phyloP scores from a whole-genome alignment of 306 rosid species.

The Potentilla sterilis region DNA sequence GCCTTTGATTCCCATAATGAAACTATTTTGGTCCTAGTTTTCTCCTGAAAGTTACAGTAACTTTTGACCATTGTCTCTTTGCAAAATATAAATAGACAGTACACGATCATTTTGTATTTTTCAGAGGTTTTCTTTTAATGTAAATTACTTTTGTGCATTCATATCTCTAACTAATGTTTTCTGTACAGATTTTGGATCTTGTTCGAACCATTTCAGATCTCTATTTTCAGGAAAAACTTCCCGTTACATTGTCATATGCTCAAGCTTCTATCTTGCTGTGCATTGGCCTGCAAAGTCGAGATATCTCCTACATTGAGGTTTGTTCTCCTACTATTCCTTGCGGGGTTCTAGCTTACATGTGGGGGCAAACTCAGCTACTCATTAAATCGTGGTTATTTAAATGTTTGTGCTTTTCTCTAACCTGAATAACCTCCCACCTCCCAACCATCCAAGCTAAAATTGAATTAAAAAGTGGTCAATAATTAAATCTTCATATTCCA shows the following conservation, averaged over 20 bases:
- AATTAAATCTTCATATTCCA: neutral
- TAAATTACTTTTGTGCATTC: neutral
- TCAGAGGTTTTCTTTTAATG: neutral
- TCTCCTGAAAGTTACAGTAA: neutral
- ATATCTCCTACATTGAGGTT: constrained; percentile 73
- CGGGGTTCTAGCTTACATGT: neutral
- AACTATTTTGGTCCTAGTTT: neutral
- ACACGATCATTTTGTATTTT: neutral
- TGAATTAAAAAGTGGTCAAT: neutral
- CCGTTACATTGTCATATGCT: constrained; percentile 59
- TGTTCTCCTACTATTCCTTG: constrained; percentile 24
- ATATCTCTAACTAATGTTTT: constrained; percentile 15
- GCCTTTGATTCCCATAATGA: neutral
- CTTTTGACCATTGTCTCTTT: neutral
- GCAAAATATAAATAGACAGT: neutral
- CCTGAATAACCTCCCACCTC: neutral
- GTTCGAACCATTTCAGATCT: constrained; percentile 64
- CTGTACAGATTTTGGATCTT: constrained; percentile 72
- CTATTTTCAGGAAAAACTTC: constrained; percentile 71
- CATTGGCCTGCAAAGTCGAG: constrained; percentile 75
- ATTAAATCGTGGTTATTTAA: neutral
- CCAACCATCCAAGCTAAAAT: neutral
- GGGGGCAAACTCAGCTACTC: neutral
- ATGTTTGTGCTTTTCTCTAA: neutral
- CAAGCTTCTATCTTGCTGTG: constrained; percentile 90